These are phyloP conservation scores for Vigna trinervia DNA, from an alignment of 306 rosid genomes.

Conservation along the genomic window DNA sequence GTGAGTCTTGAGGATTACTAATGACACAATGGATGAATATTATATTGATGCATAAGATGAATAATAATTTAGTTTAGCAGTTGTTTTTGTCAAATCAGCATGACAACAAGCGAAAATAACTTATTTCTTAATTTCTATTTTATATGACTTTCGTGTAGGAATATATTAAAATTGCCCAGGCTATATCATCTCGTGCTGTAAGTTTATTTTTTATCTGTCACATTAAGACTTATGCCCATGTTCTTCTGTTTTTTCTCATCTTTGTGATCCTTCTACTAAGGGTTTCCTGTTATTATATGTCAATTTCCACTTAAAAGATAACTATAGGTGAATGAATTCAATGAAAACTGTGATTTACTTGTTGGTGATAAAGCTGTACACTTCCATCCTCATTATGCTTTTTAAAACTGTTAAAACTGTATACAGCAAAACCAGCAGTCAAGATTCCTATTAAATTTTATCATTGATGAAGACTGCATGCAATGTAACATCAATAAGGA, in stretches of 20 bases:
- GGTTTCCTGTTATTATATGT: conserved; percentile 38
- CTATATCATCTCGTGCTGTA: conserved; percentile 92
- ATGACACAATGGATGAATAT: conserved; percentile 13
- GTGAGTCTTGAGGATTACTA: conserved; percentile 1
- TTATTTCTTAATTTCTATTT: conserved; percentile 10
- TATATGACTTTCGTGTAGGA: conserved; percentile 64
- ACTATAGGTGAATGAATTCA: conserved; percentile 10
- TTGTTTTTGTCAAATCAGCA: conserved; percentile 14
- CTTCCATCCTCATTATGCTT: no score
- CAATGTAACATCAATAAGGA: no score
- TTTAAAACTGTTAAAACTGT: no score
- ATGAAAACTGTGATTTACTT: conserved; percentile 5
- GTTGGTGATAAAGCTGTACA: not conserved
- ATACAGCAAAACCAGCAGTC: no score
- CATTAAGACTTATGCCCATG: conserved; percentile 8
- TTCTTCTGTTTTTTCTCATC: conserved; percentile 40
- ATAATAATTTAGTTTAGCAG: conserved; percentile 28
- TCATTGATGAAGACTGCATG: no score
- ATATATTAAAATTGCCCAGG: conserved; percentile 95
- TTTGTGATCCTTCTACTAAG: conserved; percentile 34
- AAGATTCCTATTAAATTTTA: no score
- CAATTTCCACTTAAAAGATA: not conserved
- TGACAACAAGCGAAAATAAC: conserved; percentile 5
- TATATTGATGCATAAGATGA: conserved; percentile 17
- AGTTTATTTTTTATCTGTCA: conserved; percentile 48